A percentile compares a stretch with the other conserved stretches of the same genome.
Conservation (phyloP, 768 basidiomycete species). For the Lactarius trivialis region DNA sequence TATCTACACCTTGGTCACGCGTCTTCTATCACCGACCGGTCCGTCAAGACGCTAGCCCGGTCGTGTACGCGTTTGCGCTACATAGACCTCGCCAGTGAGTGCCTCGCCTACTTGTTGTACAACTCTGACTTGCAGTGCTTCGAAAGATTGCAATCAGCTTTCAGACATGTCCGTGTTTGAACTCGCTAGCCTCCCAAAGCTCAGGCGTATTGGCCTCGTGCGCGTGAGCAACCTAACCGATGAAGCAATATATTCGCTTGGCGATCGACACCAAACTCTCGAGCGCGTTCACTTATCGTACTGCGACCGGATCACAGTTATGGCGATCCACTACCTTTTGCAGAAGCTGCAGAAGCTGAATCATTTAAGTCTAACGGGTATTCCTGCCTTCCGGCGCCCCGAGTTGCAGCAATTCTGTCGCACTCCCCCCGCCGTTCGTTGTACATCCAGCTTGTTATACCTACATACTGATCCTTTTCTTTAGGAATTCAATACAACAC, state of each 20-base stretch:
- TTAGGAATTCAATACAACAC: slow-evolving; percentile 87
- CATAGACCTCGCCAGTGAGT: slow-evolving; percentile 92
- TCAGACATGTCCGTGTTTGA: slow-evolving; percentile 96
- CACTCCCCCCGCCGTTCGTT: slow-evolving; percentile 71
- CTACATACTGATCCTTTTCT: slow-evolving; percentile 3
- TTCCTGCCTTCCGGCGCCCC: slow-evolving; percentile 77
- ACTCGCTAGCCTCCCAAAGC: slow-evolving; percentile 77
- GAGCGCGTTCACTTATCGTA: slow-evolving; percentile 97
- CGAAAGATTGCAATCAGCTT: slow-evolving; percentile 70
- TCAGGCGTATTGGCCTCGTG: slow-evolving; percentile 92
- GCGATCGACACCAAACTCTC: slow-evolving; percentile 75
- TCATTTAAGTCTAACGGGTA: slow-evolving; percentile 96
- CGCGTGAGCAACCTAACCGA: slow-evolving; percentile 91
- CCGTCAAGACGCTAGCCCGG: slow-evolving; percentile 75
- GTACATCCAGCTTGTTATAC: background rate
- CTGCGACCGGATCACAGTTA: slow-evolving; percentile 90
- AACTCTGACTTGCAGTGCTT: slow-evolving; percentile 14
- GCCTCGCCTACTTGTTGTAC: background rate
- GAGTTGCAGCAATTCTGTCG: slow-evolving; percentile 90
- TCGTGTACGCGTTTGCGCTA: slow-evolving; percentile 88
- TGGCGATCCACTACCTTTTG: slow-evolving; percentile 86
- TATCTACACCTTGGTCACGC: slow-evolving; percentile 95
- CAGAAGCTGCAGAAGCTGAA: slow-evolving; percentile 86
- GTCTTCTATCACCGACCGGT: slow-evolving; percentile 80
- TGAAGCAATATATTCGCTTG: slow-evolving; percentile 84